Percentiles rank a stretch among this genome's conserved stretches.
Evolutionary conservation across 495 filamentous ascomycete species (phyloP).

Genomic region (Chlorociboria aeruginascens): DNA sequence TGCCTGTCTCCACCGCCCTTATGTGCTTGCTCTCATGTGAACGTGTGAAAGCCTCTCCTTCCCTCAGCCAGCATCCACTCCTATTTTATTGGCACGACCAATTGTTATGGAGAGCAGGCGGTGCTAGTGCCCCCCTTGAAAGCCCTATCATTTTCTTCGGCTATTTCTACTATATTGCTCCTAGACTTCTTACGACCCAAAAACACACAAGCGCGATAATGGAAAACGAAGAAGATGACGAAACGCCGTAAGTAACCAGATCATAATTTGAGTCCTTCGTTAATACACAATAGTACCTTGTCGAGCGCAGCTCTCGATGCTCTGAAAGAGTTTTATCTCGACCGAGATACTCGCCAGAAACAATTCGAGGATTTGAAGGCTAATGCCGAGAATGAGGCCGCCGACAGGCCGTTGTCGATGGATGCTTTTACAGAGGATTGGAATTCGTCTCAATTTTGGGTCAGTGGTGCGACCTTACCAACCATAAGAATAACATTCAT

Average conservation of each 20-base stretch:
- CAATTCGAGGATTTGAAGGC: slow-evolving; percentile 51
- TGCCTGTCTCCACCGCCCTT: too few relatives aligned
- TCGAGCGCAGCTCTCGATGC: slow-evolving; percentile 48
- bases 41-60: too few relatives aligned
- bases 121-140: too few relatives aligned
- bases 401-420: slow-evolving; percentile 39
- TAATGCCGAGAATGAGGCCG: slow-evolving; percentile 24
- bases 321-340: slow-evolving; percentile 54
- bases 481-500: not conserved
- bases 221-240: not conserved
- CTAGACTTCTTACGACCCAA: not conserved
- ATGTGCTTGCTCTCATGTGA: too few relatives aligned
- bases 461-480: slow-evolving; percentile 20
- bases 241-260: not conserved
- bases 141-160: not conserved
- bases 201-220: not conserved
- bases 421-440: slow-evolving; percentile 68
- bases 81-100: too few relatives aligned
- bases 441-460: slow-evolving; percentile 75
- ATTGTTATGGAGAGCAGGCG: too few relatives aligned
- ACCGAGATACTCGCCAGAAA: slow-evolving; percentile 47
- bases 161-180: not conserved
- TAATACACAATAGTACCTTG: slow-evolving; percentile 21
- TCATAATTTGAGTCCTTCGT: too few relatives aligned
- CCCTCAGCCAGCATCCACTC: too few relatives aligned